Base-by-base conservation (phyloP, 805 yeast species). In the Saturnispora silvae region DNA sequence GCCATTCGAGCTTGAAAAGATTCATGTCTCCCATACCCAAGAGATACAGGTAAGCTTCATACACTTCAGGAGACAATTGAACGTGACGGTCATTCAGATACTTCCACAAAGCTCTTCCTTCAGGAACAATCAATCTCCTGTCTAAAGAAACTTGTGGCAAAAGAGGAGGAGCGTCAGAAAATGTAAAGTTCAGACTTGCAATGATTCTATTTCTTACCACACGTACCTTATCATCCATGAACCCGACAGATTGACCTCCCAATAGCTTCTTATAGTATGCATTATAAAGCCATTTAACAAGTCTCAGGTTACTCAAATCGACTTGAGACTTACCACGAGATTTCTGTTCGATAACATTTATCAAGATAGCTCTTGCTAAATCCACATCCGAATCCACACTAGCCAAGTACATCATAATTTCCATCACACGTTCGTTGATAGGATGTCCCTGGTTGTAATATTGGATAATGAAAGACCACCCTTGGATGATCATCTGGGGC, bases 391-490 rank as follows among this genome's bases (percentile, higher is more conserved):
- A 92, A 49, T 86, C 86, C 41, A 66, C 65, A 0, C 85, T 79
- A n/a, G 92, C 74, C 33, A 89, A 58, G 43, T 77, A 70, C 60
- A 89, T 65, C 75, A 89, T 76, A 13, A 75, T 67, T 43, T 77
- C 81, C 46, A 77, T 65, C 0, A 81, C 67, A 18, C 61, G 61
- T 7, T 68, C 40, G 31, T 59, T 58, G 16, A 60, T 46, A 2
- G 48, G 33, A 50, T 40, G 46, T n/a, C 65, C 56, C 19, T 46
- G 41, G 13, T 69, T 64, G 46, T 75, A 65, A 40, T 82, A 73
- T 45, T 81, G 76, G 42, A 77, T 66, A 38, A 87, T 72, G 47
- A 73, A 79, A 37, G 72, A 70, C 96, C 96, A 89, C 0, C 95
- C 94, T 45, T 65, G 62, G 26, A 62, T 48, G 9, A 66, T 57